Evolutionary conservation across 2,329 filamentous ascomycete species (phyloP).

Genomic region (Penicillium thymicola): DNA sequence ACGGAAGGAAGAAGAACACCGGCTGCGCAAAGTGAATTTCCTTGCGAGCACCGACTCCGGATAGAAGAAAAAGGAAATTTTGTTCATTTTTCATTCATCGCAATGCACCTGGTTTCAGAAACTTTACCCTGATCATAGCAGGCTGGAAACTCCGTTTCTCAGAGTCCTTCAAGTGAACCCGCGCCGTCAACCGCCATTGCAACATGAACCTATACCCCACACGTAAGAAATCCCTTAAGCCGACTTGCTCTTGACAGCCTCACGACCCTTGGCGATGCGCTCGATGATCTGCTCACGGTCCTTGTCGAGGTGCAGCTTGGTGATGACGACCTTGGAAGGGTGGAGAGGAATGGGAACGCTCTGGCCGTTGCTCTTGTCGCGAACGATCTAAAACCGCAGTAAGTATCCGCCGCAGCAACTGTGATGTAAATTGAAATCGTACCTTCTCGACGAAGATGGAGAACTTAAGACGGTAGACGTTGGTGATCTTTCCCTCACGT

Average conservation of each 20-base stretch:
- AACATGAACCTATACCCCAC: slow-evolving; percentile 64
- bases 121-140: slow-evolving; percentile 26
- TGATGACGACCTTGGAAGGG: slow-evolving; percentile 96
- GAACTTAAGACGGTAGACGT: slow-evolving; percentile 98
- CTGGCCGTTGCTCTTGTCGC: slow-evolving; percentile 97
- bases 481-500: slow-evolving; percentile 96
- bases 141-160: slow-evolving; percentile 21
- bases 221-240: slow-evolving; percentile 61
- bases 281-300: slow-evolving; percentile 50
- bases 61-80: slow-evolving; percentile 65
- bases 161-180: slow-evolving; percentile 26
- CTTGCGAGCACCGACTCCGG: slow-evolving; percentile 7
- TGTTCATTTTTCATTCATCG: slow-evolving; percentile 60
- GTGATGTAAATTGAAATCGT: not conserved
- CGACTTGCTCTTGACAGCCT: slow-evolving; percentile 55
- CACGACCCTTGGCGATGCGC: slow-evolving; percentile 48
- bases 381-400: slow-evolving; percentile 54
- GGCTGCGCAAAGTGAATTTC: slow-evolving; percentile 1
- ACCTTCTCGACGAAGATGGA: slow-evolving; percentile 92
- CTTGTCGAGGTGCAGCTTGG: slow-evolving; percentile 87
- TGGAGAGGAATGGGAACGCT: slow-evolving; percentile 91
- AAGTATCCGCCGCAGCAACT: not conserved
- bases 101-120: slow-evolving; percentile 27
- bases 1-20: slow-evolving; percentile 5
- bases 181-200: slow-evolving; percentile 46